Base-by-base conservation (phyloP, 768 basidiomycete species). In the Amyloporia xantha region DNA sequence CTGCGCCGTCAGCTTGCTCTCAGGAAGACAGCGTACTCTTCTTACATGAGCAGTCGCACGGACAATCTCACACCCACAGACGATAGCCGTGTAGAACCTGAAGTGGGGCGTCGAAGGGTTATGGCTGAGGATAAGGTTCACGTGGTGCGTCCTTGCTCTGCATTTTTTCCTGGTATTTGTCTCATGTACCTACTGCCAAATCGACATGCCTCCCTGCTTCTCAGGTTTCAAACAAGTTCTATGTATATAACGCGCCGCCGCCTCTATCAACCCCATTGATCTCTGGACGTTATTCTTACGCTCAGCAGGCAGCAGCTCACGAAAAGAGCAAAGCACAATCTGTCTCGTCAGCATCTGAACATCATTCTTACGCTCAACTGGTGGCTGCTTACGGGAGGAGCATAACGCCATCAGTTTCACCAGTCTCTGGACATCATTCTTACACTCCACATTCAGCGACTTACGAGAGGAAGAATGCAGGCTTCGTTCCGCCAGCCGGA, bases 1-100 rank as follows among this genome's bases (percentile, higher is more conserved):
- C 71, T 88, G 33, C 76, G 85, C n/a, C 77, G 81, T 41, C 70
- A 86, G 54, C 72, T 88, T 24, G 67, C 67, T 20, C 52, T 54
- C 24, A 51, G 54, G 47, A 55, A 58, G 24, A 53, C 52, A 9
- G 60, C 53, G 23, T 54, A 59, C 4, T 56, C 59, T 9, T 55
- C 57, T 13, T 56, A 59, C 45, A 44, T 58, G 38, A 48, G 47
- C 25, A 54, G 54, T 25, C 57, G 59, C 26, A 42, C 41, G 45
- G 49, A 39, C 30, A 51, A 49, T 12, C 38, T 48, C 33, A 37
- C 54, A 12, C 54, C 54, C 40, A 41, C 36, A 38, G 58, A 58
- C 27, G 56, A 61, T 48, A 55, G 54, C 28, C 52, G 50, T 24
- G 52, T 53, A 33, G 61, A 64, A 20, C 59, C 57, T 53, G 60